Evolutionary conservation across 2,329 filamentous ascomycete species (phyloP).

Genomic region (Fusarium sp.): DNA sequence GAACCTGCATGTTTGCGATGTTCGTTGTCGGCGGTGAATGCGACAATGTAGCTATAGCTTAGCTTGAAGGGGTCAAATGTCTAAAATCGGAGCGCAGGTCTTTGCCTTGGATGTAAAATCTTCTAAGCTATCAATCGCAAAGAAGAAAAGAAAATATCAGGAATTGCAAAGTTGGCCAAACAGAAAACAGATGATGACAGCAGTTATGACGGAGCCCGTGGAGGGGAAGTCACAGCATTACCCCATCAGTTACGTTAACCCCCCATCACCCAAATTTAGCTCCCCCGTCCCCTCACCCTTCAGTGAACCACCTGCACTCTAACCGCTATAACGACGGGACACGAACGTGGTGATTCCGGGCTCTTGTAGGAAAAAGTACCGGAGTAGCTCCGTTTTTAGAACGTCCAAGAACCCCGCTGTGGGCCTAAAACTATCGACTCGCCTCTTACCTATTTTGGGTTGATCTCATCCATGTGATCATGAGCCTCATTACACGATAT

Average conservation of each 20-base stretch:
- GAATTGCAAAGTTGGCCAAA: conserved; percentile 2
- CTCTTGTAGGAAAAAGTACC: conserved; percentile 22
- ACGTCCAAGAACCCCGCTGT: conserved; percentile 31
- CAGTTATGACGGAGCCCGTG: conserved; percentile 13
- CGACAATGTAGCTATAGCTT: neutral
- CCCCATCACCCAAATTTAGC: neutral
- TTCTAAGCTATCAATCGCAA: neutral
- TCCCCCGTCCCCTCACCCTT: neutral
- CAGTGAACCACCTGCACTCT: neutral
- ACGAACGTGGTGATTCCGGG: conserved; percentile 2
- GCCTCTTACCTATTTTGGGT: conserved; percentile 17
- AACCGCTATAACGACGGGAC: neutral
- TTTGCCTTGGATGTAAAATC: neutral
- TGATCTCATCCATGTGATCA: conserved; percentile 11
- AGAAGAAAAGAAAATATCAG: neutral
- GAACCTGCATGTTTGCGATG: conserved; percentile 71
- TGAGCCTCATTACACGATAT: conserved; percentile 24
- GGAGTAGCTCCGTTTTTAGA: conserved; percentile 20
- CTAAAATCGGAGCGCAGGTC: neutral
- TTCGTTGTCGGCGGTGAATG: conserved; percentile 8
- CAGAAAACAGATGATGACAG: conserved; percentile 19
- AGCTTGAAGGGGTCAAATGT: neutral
- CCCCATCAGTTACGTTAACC: neutral
- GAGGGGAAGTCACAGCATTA: conserved; percentile 11
- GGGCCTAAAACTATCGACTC: conserved; percentile 9